Evolutionary conservation across 257 asterid genomes (phyloP).

Genomic region (Perilla frutescens): DNA sequence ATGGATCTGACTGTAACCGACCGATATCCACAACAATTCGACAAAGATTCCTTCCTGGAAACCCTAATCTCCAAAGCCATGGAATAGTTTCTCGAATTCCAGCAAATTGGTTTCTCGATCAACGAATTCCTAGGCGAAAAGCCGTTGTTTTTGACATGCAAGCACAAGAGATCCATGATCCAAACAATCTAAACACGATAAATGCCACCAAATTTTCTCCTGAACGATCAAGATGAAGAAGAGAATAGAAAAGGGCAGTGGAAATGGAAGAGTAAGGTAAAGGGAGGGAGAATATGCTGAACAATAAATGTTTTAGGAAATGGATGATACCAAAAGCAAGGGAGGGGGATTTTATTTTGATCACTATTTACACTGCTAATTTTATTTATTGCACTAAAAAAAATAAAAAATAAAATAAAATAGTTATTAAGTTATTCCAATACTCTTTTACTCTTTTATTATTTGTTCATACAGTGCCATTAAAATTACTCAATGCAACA

Average conservation of each 20-base stretch:
- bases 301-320: not conserved
- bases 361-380: no score
- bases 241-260: not conserved
- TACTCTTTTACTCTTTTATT: no score
- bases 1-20: slow-evolving; percentile 62
- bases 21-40: slow-evolving; percentile 42
- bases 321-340: no score
- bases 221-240: slow-evolving; percentile 10
- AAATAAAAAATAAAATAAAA: no score
- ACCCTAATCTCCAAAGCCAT: slow-evolving; percentile 53
- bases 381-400: no score
- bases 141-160: slow-evolving; percentile 49
- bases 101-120: slow-evolving; percentile 56
- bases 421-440: no score
- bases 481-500: no score
- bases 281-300: slow-evolving; percentile 45
- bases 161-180: slow-evolving; percentile 60
- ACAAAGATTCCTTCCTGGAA: slow-evolving; percentile 44
- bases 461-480: no score
- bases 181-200: not conserved
- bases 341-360: no score
- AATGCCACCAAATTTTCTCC: not conserved
- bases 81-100: slow-evolving; percentile 51
- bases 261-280: not conserved
- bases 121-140: slow-evolving; percentile 54